Conservation (phyloP, 148 eudicot genomes). For the Vaccinium macrocarpon region DNA sequence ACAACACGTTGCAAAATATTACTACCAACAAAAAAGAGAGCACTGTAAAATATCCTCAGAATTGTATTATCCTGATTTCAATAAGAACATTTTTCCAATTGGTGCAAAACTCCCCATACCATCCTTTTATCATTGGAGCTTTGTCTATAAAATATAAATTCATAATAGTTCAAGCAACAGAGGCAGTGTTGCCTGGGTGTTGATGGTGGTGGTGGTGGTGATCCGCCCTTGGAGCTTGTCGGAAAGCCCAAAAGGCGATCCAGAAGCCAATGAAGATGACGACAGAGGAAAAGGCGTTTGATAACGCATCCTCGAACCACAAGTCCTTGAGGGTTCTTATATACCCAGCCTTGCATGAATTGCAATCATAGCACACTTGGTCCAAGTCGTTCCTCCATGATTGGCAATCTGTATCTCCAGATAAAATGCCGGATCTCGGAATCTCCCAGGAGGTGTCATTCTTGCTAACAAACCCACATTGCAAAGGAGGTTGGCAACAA, state of each 20-base stretch:
- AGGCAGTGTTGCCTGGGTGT: background rate
- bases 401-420: constrained; percentile 7
- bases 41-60: background rate
- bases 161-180: constrained; percentile 3
- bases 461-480: constrained; percentile 10
- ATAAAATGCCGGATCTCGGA: background rate
- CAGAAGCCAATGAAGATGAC: background rate
- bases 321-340: background rate
- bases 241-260: background rate
- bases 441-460: constrained; percentile 15
- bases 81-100: background rate
- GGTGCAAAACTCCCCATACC: background rate
- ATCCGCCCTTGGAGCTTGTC: background rate
- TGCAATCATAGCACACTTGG: constrained; percentile 9
- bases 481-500: constrained; percentile 18
- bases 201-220: background rate
- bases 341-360: constrained; percentile 13
- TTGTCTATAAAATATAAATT: background rate
- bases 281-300: background rate
- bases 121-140: background rate
- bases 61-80: background rate
- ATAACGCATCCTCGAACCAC: background rate
- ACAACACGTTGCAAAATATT: background rate
- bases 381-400: constrained; percentile 5
- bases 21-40: background rate